These are phyloP conservation scores for Cladochytrium tenue DNA, from an alignment of 371 early-diverging fungal species.

Conservation along the genomic window DNA sequence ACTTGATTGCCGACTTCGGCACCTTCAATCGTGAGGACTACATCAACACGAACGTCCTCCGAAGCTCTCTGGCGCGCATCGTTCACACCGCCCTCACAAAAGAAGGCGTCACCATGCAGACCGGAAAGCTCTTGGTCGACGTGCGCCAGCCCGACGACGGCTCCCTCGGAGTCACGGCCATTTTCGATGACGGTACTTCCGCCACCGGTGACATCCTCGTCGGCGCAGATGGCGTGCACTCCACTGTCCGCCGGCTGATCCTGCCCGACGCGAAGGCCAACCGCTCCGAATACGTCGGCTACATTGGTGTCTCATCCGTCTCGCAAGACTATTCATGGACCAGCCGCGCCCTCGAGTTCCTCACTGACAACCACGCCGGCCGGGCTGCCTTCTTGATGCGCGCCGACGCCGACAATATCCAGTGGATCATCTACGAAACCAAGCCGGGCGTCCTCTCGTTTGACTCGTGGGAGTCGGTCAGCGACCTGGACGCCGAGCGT, in stretches of 20 bases:
- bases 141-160: not conserved
- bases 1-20: not conserved
- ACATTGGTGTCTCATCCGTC: constrained; percentile 8
- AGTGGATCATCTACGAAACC: not conserved
- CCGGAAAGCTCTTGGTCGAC: constrained; percentile 7
- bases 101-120: not conserved
- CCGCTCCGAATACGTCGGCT: constrained; percentile 2
- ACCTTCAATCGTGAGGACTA: not conserved
- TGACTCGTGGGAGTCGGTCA: constrained; percentile 6
- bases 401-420: not conserved
- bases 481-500: constrained; percentile 8
- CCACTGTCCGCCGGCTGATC: not conserved
- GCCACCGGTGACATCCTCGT: constrained; percentile 20
- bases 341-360: constrained; percentile 4
- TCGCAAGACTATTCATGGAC: constrained; percentile 3
- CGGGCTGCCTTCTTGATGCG: not conserved
- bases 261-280: not conserved
- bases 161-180: constrained; percentile 6
- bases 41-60: not conserved
- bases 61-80: constrained; percentile 1
- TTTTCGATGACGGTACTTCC: constrained; percentile 21
- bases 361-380: constrained; percentile 7
- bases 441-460: not conserved
- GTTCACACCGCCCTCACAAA: not conserved
- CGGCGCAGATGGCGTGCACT: constrained; percentile 29